Base-by-base conservation (phyloP, 2,329 filamentous ascomycete genomes). In the Botryotinia calthae region DNA sequence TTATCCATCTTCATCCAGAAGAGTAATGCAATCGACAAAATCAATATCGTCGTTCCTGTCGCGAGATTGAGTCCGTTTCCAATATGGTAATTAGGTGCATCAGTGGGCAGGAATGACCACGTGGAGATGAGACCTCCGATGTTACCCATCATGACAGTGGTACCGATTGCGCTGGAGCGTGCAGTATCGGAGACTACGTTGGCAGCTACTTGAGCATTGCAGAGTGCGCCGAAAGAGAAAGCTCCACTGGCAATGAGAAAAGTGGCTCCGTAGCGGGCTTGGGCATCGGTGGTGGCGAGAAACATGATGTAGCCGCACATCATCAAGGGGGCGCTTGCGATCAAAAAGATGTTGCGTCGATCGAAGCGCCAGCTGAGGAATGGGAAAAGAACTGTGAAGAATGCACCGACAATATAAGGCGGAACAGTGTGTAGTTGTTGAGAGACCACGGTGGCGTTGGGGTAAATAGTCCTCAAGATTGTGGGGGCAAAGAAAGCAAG, bases 291-390 rank as follows among this genome's bases (percentile, higher is more conserved):
- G 22, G 84, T 87, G 8, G 88, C 89, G 1, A 93, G 83, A 82
- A 93, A 93, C 85, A 93, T 89, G 79, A 88, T 87, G 80, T 92
- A 93, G 0, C 91, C 91, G 5, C 86, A 79, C 85, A 93, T 92
- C 76, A 90, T 87, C 9, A 92, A 79, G 0, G 90, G 90, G 0
- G 89, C 86, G 1, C 84, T 85, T 18, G 85, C 72, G 64, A 91
- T 85, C 78, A 92, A 86, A 80, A 91, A 89, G 62, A 90, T 83
- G 54, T 87, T 84, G 14, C 91, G 86, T 16, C 82, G 82, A 78
- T 93, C 89, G 72, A 86, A 82, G 20, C 86, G 85, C 86, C 88
- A 91, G 78, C 86, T 88, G 7, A 90, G 79, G 72, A 87, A 87
- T 0, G 90, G 89, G 67, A 92, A 82, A 0, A 89, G 79, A 0